Evolutionary conservation across 2,329 filamentous ascomycete species (phyloP), one percentile per base, ranked within the genome.

Genomic region (Didymella pomorum): DNA sequence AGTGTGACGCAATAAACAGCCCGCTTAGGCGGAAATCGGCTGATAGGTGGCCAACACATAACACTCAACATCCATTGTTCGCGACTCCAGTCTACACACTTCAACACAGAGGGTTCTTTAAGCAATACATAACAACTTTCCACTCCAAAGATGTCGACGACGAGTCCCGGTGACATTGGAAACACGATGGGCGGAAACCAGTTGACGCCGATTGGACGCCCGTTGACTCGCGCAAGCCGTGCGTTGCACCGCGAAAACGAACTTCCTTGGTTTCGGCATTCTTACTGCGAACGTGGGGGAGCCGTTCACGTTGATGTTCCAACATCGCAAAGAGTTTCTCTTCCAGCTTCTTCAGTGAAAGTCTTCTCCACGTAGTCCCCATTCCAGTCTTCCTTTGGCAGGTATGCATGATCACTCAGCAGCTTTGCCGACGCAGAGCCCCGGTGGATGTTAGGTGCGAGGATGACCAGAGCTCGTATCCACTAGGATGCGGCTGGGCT

Each of bases 1-100:
- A 18, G 16, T 25, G 29, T 58, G 56, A 58, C 56, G 56, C 56
- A 44, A 58, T 58, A 23, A 11, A 25, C 18, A 45, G 39, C 28
- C 49, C 56, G 37, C 44, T 58, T 37, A 52, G 46, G 54, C 50
- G 54, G 18, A 43, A 50, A 9, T 61, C 42, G 54, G 54, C 58
- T 29, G 49, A 45, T 35, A 31, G 18, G 16, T 26, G 35, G 50
- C 26, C 45, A 50, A 39, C 10, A 9, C 28, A 39, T 14, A 25
- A 16, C 25, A 45, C n/a, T 44, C 39, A 41, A 50, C 39, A n/a
- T 16, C 18, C 29, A 33, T 12, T 11, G 43, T 35, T 21, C 28
- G 37, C 25, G 16, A 20, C 25, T 9, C 11, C 18, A 12, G 16
- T 20, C 14, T 35, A 26, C 23, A 18, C 28, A 33, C n/a, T 28